phyloP scores from a whole-genome alignment of 768 basidiomycete species.

The Porpolomopsis calyptriformis region DNA sequence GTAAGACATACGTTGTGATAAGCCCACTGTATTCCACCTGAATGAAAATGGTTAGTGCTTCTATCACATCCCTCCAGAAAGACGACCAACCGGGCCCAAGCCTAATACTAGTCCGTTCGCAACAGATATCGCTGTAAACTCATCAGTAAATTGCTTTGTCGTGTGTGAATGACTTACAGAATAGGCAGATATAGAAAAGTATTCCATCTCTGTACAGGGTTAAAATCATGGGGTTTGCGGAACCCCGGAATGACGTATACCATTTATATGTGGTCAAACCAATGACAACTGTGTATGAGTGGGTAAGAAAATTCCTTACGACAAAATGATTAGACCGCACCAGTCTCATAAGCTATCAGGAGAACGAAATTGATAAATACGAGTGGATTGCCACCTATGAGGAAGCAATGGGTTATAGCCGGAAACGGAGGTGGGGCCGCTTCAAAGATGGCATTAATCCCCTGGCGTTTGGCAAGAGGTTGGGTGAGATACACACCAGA shows the following conservation, averaged over 20 bases:
- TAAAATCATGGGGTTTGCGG: slow-evolving; percentile 1
- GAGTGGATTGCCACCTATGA: not conserved
- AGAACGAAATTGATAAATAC: slow-evolving; percentile 1
- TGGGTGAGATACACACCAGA: not conserved
- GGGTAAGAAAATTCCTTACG: too few species aligned
- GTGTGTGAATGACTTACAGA: slow-evolving; percentile 1
- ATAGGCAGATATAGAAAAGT: slow-evolving; percentile 7
- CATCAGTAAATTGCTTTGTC: not conserved
- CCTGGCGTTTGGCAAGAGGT: not conserved
- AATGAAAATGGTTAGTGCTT: not conserved
- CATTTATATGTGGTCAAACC: slow-evolving; percentile 3
- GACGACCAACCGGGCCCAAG: slow-evolving; percentile 4
- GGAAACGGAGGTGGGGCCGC: not conserved
- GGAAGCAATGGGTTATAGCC: not conserved
- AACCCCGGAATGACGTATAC: slow-evolving; percentile 3
- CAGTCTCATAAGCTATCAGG: not conserved
- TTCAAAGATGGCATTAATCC: not conserved
- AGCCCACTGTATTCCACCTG: slow-evolving; percentile 3
- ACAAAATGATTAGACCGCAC: not conserved
- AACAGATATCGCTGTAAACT: slow-evolving; percentile 6
- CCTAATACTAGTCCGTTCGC: slow-evolving; percentile 5
- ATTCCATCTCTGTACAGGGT: slow-evolving; percentile 8
- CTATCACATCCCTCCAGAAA: not conserved
- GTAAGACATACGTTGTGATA: slow-evolving; percentile 4
- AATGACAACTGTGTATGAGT: slow-evolving; percentile 4